Conservation (phyloP, 2,329 filamentous ascomycete genomes). For the Penicillium griseofulvum region DNA sequence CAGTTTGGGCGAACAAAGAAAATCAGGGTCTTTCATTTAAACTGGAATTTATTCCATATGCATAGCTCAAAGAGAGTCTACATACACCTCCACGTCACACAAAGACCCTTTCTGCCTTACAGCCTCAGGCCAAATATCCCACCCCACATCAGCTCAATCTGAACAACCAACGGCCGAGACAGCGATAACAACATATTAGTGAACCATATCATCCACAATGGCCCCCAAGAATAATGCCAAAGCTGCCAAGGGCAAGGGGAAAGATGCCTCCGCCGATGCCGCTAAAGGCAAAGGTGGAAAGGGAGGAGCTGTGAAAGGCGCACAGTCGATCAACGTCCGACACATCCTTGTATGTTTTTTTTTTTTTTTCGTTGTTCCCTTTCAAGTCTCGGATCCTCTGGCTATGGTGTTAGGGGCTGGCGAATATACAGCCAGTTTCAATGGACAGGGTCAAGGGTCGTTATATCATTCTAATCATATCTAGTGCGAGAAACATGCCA, state of each 20-base stretch:
- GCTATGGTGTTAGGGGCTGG: not conserved
- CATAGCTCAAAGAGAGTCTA: not conserved
- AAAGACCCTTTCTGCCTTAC: not conserved
- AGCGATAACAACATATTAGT: not conserved
- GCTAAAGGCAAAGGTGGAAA: conserved; percentile 31
- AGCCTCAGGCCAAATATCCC: conserved; percentile 1
- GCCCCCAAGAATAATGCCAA: conserved; percentile 45
- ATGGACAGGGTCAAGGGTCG: not conserved
- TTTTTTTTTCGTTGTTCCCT: conserved; percentile 9
- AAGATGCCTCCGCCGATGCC: conserved; percentile 33
- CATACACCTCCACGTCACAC: conserved; percentile 1
- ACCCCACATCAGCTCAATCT: conserved; percentile 6
- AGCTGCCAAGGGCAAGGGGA: conserved; percentile 33
- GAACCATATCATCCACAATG: conserved; percentile 27
- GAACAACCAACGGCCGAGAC: not conserved
- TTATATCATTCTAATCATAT: not conserved
- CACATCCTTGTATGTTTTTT: conserved; percentile 56
- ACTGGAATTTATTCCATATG: not conserved
- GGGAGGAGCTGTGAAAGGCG: conserved; percentile 50
- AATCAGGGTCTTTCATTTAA: no score
- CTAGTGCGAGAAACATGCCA: conserved; percentile 61
- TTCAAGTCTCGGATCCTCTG: not conserved
- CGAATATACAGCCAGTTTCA: not conserved
- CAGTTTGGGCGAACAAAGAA: not conserved
- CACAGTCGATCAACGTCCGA: conserved; percentile 62